Evolutionary conservation across 495 filamentous ascomycete genomes (phyloP).

Genomic region (Elaphomyces granulatus): DNA sequence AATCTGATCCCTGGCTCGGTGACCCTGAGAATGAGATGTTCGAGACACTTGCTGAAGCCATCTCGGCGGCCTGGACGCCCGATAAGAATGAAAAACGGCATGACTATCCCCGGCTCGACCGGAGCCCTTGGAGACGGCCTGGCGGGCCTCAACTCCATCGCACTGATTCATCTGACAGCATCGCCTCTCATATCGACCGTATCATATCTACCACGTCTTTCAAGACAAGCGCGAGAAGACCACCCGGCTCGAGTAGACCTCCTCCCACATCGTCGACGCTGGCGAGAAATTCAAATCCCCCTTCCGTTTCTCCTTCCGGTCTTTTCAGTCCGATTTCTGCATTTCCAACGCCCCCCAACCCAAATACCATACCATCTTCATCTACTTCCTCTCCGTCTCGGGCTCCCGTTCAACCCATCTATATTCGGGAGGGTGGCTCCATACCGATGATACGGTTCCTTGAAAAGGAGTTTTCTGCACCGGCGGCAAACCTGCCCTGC

Average conservation of each 20-base stretch:
- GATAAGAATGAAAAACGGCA: constrained; percentile 17
- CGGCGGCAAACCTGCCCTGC: constrained; percentile 85
- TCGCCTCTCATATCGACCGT: constrained; percentile 33
- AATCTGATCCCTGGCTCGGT: constrained; percentile 92
- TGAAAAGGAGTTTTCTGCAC: constrained; percentile 86
- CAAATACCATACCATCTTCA: not conserved
- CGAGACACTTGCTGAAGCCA: constrained; percentile 70
- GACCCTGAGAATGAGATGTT: constrained; percentile 87
- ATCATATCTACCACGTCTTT: constrained; percentile 32
- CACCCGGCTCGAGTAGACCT: constrained; percentile 23
- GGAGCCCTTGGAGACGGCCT: not conserved
- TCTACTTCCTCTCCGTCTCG: constrained; percentile 1
- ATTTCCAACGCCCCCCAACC: constrained; percentile 1
- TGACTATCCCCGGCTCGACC: constrained; percentile 14
- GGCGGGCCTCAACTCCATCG: constrained; percentile 15
- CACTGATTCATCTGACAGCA: constrained; percentile 30
- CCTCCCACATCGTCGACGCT: constrained; percentile 46
- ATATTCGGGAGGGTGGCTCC: constrained; percentile 89
- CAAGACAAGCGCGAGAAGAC: constrained; percentile 21
- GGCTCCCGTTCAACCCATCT: constrained; percentile 39
- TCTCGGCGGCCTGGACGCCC: constrained; percentile 62
- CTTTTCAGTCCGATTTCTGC: not conserved
- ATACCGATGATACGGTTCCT: constrained; percentile 89
- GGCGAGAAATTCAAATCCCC: constrained; percentile 14
- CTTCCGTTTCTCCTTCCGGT: not conserved